Evolutionary conservation across 2,329 filamentous ascomycete species (phyloP), one percentile per base, ranked within the genome.

Genomic region (Neurospora sp.): DNA sequence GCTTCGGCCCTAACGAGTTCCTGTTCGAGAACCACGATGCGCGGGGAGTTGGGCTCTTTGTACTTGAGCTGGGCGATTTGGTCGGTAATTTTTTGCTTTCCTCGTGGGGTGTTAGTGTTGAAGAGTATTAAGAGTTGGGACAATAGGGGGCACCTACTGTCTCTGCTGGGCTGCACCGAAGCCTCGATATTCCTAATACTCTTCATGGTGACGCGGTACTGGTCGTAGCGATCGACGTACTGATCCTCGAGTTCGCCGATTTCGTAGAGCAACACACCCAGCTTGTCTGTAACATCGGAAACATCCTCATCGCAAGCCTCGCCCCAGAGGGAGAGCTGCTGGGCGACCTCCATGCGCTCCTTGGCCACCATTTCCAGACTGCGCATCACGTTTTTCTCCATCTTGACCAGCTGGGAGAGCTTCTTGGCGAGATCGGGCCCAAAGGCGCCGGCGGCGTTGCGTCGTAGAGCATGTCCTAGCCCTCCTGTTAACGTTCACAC

Each of bases 301-400:
- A 99, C 96, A 78, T 99, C 96, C 78, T 99, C 96, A 77, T 99
- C 96, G 79, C 92, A 94, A 71, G 86, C 89, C 81, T 99, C 96
- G 74, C 96, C 96, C 96, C 96, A 99, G 78, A 97, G 88, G 69
- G 96, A 98, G 28, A 99, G 87, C 94, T 99, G 96, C 93, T 97
- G 93, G 78, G 96, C 96, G 75, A 97, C 95, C 78, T 98, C 96
- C 93, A 98, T 98, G 77, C 96, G 90, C 86, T 99, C 96, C 78
- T 93, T 91, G 66, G 93, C 93, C 69, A 98, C 96, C 67, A 93
- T 87, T 80, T 99, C 96, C 86, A 98, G 90, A 80, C 93, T 97
- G 81, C 96, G 93, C 96, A 99, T 99, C 70, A 97, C 92, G 80
- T 99, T 98, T 89, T 99, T 99, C 85, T 99, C 96, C 96, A 99